Percentiles rank a stretch among this genome's conserved stretches.
These are phyloP conservation scores for Bipolaris sorokiniana DNA, from an alignment of 2,329 filamentous ascomycete genomes.

Conservation along the genomic window DNA sequence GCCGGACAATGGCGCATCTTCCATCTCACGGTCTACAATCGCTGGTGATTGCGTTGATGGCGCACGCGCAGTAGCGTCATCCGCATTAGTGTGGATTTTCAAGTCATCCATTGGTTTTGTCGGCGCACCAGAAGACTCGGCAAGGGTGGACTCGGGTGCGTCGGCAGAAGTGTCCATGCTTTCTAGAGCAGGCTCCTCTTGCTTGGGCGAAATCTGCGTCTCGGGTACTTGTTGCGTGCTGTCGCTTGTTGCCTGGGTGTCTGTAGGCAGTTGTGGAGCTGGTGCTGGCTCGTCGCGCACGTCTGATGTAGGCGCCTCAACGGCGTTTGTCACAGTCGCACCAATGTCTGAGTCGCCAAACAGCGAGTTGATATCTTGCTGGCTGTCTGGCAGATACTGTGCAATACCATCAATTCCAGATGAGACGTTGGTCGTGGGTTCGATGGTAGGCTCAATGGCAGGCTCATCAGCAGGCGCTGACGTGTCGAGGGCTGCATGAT, in stretches of 20 bases:
- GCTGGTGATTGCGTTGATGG: slow-evolving; percentile 33
- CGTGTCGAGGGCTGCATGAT: slow-evolving; percentile 31
- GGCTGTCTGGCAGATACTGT: slow-evolving; percentile 51
- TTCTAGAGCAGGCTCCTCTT: slow-evolving; percentile 26
- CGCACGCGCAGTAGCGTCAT: slow-evolving; percentile 18
- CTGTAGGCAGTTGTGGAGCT: slow-evolving; percentile 19
- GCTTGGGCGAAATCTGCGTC: slow-evolving; percentile 30
- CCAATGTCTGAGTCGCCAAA: slow-evolving; percentile 42
- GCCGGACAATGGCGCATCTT: slow-evolving; percentile 48
- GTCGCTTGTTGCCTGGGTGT: slow-evolving; percentile 26
- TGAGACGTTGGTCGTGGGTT: slow-evolving; percentile 51
- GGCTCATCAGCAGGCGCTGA: slow-evolving; percentile 22
- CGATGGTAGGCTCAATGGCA: slow-evolving; percentile 38
- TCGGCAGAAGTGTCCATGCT: slow-evolving; percentile 38
- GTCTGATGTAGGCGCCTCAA: slow-evolving; percentile 51
- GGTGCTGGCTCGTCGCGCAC: slow-evolving; percentile 37
- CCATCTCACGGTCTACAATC: slow-evolving; percentile 44
- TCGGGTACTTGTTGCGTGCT: slow-evolving; percentile 42
- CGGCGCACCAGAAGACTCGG: slow-evolving; percentile 27
- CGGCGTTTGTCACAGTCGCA: slow-evolving; percentile 46
- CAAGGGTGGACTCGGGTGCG: slow-evolving; percentile 18
- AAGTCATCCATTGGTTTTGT: slow-evolving; percentile 46
- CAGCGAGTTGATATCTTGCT: slow-evolving; percentile 50
- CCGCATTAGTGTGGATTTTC: slow-evolving; percentile 33
- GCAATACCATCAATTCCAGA: slow-evolving; percentile 53